phyloP scores from a whole-genome alignment of 441 rosid genomes.

The Populus hybrid region DNA sequence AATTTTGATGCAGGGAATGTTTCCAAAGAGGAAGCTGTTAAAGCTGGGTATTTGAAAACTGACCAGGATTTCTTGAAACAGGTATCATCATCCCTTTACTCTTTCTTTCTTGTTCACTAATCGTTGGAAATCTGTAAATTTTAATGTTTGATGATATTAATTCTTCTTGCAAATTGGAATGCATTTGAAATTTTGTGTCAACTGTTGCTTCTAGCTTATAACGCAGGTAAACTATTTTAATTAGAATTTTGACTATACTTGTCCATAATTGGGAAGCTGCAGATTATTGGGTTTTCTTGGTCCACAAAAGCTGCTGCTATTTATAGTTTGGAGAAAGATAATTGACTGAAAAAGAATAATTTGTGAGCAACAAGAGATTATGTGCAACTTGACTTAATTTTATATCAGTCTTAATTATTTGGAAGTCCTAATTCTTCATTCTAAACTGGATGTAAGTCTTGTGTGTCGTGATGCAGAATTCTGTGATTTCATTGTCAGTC shows the following conservation, averaged over 20 bases:
- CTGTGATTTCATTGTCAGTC: neutral
- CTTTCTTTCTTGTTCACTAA: neutral
- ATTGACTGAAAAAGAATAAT: neutral
- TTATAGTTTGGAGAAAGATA: neutral
- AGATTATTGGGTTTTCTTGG: slow-evolving; percentile 3
- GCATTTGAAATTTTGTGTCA: neutral
- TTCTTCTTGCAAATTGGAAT: neutral
- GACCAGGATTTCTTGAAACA: slow-evolving; percentile 62
- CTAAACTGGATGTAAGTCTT: neutral
- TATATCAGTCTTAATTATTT: neutral
- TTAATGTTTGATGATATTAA: slow-evolving; percentile 1
- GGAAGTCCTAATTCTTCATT: neutral
- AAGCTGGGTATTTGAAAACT: slow-evolving; percentile 66
- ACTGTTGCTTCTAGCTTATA: neutral
- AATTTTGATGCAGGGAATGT: slow-evolving; percentile 26
- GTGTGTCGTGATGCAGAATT: neutral
- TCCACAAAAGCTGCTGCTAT: slow-evolving; percentile 15
- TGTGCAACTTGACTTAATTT: slow-evolving; percentile 14
- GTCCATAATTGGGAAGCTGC: slow-evolving; percentile 1
- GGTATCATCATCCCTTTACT: slow-evolving; percentile 34
- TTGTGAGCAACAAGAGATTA: neutral
- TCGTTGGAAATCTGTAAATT: neutral
- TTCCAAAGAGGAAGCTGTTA: slow-evolving; percentile 62
- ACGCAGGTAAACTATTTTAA: no score
- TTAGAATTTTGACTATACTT: neutral